Evolutionary conservation across 1,139 yeast genomes (phyloP).

Genomic region (Zygoascus hellenicus): DNA sequence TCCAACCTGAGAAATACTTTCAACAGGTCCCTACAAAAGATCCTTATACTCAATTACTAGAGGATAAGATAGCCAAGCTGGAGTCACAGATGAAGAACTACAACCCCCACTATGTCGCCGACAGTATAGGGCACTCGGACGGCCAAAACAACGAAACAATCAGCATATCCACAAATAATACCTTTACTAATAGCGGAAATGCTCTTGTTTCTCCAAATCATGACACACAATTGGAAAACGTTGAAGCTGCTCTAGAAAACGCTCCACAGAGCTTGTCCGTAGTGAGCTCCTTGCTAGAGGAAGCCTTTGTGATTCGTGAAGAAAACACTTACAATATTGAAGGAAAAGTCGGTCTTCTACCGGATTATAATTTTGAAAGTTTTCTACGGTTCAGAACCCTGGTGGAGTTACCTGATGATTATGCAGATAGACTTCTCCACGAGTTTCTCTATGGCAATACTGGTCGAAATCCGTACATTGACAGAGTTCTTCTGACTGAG

Average conservation of each 20-base stretch:
- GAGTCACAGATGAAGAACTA: slow-evolving; percentile 33
- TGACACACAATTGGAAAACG: slow-evolving; percentile 4
- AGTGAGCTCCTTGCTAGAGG: slow-evolving; percentile 27
- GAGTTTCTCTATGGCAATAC: slow-evolving; percentile 19
- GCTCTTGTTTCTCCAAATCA: background rate
- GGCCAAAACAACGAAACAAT: background rate
- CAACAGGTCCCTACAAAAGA: slow-evolving; percentile 32
- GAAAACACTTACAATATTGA: slow-evolving; percentile 10
- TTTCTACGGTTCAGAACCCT: slow-evolving; percentile 22
- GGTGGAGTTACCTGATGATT: slow-evolving; percentile 19
- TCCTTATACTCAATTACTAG: slow-evolving; percentile 48
- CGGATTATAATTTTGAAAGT: slow-evolving; percentile 25
- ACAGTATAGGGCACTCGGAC: background rate
- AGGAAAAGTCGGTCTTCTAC: slow-evolving; percentile 21
- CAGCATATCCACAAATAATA: background rate
- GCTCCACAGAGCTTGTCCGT: slow-evolving; percentile 30
- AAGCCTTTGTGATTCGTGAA: slow-evolving; percentile 17
- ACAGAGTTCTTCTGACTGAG: slow-evolving; percentile 18
- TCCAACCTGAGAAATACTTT: slow-evolving; percentile 52
- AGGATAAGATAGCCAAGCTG: slow-evolving; percentile 44
- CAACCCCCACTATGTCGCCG: slow-evolving; percentile 2
- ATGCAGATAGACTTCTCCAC: slow-evolving; percentile 19
- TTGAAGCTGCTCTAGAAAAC: slow-evolving; percentile 13
- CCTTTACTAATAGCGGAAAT: background rate
- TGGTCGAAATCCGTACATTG: slow-evolving; percentile 24